phyloP scores from a whole-genome alignment of 352 stramenopile species.

The Pythium biforme region DNA sequence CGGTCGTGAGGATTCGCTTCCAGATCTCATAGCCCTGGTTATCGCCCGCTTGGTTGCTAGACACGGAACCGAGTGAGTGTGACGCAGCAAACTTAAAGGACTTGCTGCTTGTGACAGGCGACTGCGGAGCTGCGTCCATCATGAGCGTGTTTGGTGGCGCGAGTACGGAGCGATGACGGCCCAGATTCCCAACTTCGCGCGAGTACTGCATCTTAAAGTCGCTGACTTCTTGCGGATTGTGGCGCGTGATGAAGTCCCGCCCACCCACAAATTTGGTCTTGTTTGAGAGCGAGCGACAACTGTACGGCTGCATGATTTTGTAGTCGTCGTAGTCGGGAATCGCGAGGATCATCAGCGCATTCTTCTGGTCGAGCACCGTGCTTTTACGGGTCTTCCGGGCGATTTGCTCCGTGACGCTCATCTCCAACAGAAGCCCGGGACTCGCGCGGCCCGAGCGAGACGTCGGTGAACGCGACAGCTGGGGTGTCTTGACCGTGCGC shows the following conservation, averaged over 20 bases:
- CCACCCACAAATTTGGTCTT: slow-evolving; percentile 63
- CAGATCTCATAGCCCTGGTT: slow-evolving; percentile 37
- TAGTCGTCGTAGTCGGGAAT: slow-evolving; percentile 81
- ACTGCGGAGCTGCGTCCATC: background rate
- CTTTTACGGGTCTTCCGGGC: slow-evolving; percentile 63
- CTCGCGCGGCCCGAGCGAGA: slow-evolving; percentile 29
- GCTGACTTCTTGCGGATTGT: slow-evolving; percentile 70
- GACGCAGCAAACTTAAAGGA: slow-evolving; percentile 33
- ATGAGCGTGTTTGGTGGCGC: slow-evolving; percentile 42
- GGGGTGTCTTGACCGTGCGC: slow-evolving; percentile 16
- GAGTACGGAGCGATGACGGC: slow-evolving; percentile 60
- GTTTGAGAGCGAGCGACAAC: slow-evolving; percentile 60
- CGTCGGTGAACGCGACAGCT: slow-evolving; percentile 21
- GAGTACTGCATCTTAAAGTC: slow-evolving; percentile 81
- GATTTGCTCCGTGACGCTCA: slow-evolving; percentile 73
- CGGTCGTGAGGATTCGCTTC: slow-evolving; percentile 44
- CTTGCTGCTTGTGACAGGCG: slow-evolving; percentile 7
- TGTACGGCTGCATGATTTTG: slow-evolving; percentile 75
- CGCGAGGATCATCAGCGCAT: slow-evolving; percentile 62
- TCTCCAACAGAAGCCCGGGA: slow-evolving; percentile 32
- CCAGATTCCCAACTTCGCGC: slow-evolving; percentile 62
- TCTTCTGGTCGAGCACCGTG: slow-evolving; percentile 68
- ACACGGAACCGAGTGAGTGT: slow-evolving; percentile 5
- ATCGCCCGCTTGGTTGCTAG: slow-evolving; percentile 18
- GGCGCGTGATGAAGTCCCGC: slow-evolving; percentile 64